These are phyloP conservation scores for Aspergillus glaucus DNA, from an alignment of 2,329 filamentous ascomycete genomes.

Conservation along the genomic window DNA sequence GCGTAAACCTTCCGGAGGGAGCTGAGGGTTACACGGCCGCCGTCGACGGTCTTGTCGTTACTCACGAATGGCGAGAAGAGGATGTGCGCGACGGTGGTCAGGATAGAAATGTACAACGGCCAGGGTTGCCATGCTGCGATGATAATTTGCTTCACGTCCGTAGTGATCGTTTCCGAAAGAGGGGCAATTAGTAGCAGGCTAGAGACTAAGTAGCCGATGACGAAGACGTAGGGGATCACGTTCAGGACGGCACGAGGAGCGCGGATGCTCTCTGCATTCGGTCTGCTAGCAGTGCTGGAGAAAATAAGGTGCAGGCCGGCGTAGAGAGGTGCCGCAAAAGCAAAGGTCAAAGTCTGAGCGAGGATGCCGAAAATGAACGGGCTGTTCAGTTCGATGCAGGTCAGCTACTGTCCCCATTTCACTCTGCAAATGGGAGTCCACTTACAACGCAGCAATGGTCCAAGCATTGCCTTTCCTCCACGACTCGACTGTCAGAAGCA, in stretches of 20 bases:
- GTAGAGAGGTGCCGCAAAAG: conserved; percentile 40
- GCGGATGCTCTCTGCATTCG: conserved; percentile 28
- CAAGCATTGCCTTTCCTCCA: conserved; percentile 40
- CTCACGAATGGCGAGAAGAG: conserved; percentile 18
- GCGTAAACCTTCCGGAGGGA: conserved; percentile 36
- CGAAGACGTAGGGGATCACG: conserved; percentile 37
- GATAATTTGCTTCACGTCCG: conserved; percentile 42
- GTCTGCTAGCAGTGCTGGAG: conserved; percentile 35
- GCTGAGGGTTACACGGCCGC: conserved; percentile 21
- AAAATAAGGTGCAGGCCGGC: conserved; percentile 38
- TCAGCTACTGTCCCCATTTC: conserved; percentile 3
- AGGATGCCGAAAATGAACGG: conserved; percentile 34
- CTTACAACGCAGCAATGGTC: conserved; percentile 39
- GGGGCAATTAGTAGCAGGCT: conserved; percentile 40
- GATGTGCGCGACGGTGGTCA: conserved; percentile 28
- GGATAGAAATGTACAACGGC: conserved; percentile 41
- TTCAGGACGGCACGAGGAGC: conserved; percentile 25
- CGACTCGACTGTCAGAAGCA: conserved; percentile 40
- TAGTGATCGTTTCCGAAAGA: conserved; percentile 31
- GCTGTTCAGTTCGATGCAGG: conserved; percentile 14
- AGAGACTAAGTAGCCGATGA: conserved; percentile 41
- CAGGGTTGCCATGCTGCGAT: conserved; percentile 49
- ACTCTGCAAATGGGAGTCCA: background rate
- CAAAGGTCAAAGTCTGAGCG: conserved; percentile 40
- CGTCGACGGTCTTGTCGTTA: conserved; percentile 15